These are phyloP conservation scores for Syzygium jambos DNA, from an alignment of 345 rosid genomes.

Conservation along the genomic window DNA sequence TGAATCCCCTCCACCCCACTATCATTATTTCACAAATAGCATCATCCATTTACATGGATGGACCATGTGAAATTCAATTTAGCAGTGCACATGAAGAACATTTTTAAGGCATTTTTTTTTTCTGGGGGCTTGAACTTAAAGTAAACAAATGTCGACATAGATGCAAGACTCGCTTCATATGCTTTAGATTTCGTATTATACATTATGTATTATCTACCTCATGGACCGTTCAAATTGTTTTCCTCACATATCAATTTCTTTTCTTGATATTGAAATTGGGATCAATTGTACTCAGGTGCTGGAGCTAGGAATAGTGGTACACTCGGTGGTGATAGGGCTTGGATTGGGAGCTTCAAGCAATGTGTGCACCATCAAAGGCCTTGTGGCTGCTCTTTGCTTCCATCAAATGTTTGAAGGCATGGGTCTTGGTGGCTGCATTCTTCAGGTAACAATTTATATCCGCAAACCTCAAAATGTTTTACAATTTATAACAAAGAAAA, in stretches of 20 bases:
- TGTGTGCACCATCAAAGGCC: constrained; percentile 35
- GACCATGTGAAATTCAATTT: neutral
- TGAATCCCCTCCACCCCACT: neutral
- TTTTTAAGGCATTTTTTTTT: neutral
- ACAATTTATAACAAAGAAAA: neutral
- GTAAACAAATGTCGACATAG: neutral
- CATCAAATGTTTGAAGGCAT: constrained; percentile 79
- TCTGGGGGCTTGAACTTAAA: neutral
- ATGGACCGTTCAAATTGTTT: neutral
- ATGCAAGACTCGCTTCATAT: neutral
- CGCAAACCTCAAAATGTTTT: neutral
- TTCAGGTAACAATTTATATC: constrained; percentile 25
- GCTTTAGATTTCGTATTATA: neutral
- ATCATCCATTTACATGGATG: neutral
- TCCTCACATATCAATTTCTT: neutral
- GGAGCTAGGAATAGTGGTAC: constrained; percentile 66
- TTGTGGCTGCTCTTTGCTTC: constrained; percentile 55
- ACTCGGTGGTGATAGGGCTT: constrained; percentile 60
- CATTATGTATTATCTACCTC: neutral
- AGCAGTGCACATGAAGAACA: neutral
- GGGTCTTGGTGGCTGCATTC: constrained; percentile 70
- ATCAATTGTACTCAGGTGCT: constrained; percentile 26
- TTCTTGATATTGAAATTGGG: neutral
- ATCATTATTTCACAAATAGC: neutral
- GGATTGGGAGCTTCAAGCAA: constrained; percentile 54